phyloP scores from a whole-genome alignment of 225 moss, liverwort and hornwort genomes.

The Pleurozium schreberi region DNA sequence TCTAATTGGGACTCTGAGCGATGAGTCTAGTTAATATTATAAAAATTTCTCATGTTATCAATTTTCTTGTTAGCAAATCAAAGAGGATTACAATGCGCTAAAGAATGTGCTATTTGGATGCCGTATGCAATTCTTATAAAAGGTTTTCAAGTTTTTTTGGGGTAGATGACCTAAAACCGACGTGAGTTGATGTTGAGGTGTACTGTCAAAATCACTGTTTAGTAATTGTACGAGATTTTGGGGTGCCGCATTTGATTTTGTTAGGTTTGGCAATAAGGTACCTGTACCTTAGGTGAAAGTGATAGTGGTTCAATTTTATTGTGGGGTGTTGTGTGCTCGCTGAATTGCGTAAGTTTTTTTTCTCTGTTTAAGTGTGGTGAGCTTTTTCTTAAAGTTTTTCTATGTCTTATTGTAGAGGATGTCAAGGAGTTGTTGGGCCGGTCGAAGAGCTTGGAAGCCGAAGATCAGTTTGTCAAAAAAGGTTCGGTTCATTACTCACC shows the following conservation, averaged over 20 bases:
- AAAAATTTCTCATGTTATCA: not conserved
- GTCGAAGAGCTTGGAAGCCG: slow-evolving; percentile 31
- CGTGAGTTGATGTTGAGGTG: not conserved
- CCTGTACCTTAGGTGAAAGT: not conserved
- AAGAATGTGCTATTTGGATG: not conserved
- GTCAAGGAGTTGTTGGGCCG: slow-evolving; percentile 15
- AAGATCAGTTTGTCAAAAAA: slow-evolving; percentile 32
- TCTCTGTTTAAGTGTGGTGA: not conserved
- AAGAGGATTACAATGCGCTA: not conserved
- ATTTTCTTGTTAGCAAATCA: not conserved
- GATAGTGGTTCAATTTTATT: not conserved
- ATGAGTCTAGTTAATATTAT: not conserved
- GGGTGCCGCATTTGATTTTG: not conserved
- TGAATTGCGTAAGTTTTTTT: not conserved
- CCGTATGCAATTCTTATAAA: not conserved
- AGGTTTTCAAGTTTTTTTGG: not conserved
- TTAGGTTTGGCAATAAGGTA: no score
- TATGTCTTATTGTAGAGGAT: slow-evolving; percentile 12
- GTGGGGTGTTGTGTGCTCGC: not conserved
- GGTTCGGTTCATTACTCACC: slow-evolving; percentile 3
- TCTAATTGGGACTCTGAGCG: not conserved
- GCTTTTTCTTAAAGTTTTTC: not conserved
- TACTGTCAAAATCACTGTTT: not conserved
- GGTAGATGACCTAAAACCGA: not conserved
- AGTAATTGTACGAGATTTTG: not conserved